A percentile compares a stretch with the other conserved stretches of the same genome.
Evolutionary conservation across 148 eudicot genomes (phyloP).

Genomic region (Heliamphora exappendiculata): DNA sequence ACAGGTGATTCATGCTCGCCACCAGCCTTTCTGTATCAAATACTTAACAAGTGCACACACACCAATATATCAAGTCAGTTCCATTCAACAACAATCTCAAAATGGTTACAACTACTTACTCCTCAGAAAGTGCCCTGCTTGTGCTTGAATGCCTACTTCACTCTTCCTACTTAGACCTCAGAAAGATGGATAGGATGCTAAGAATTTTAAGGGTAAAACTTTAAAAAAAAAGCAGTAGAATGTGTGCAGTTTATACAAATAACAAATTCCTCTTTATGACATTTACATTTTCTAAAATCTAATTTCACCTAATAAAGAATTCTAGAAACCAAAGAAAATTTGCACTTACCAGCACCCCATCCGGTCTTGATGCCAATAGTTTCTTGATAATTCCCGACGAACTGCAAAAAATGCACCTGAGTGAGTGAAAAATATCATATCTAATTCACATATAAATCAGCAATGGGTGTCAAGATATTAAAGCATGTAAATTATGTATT

Average conservation of each 20-base stretch:
- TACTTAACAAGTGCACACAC: too few relatives aligned
- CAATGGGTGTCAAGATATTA: not conserved
- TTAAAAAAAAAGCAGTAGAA: not conserved
- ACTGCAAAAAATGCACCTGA: slow-evolving; percentile 35
- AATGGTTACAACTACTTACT: too few relatives aligned
- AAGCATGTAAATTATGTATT: not conserved
- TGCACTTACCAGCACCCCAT: slow-evolving; percentile 80
- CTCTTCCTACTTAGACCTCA: not conserved
- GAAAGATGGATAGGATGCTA: not conserved
- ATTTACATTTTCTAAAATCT: not conserved
- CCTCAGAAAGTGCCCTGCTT: too few relatives aligned
- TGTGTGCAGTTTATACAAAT: not conserved
- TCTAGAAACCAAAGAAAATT: not conserved
- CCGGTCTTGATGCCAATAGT: slow-evolving; percentile 66
- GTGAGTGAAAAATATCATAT: not conserved
- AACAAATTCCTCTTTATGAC: not conserved
- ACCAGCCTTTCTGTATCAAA: not conserved
- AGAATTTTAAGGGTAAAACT: not conserved
- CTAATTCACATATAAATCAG: not conserved
- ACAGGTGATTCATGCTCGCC: not conserved
- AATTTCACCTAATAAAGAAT: not conserved
- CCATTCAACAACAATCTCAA: too few relatives aligned
- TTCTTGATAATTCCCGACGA: slow-evolving; percentile 82
- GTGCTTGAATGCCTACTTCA: not conserved
- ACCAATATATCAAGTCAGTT: too few relatives aligned